Evolutionary conservation across 306 rosid genomes (phyloP), one percentile per base, ranked within the genome.

Genomic region (Cajanus cajan): DNA sequence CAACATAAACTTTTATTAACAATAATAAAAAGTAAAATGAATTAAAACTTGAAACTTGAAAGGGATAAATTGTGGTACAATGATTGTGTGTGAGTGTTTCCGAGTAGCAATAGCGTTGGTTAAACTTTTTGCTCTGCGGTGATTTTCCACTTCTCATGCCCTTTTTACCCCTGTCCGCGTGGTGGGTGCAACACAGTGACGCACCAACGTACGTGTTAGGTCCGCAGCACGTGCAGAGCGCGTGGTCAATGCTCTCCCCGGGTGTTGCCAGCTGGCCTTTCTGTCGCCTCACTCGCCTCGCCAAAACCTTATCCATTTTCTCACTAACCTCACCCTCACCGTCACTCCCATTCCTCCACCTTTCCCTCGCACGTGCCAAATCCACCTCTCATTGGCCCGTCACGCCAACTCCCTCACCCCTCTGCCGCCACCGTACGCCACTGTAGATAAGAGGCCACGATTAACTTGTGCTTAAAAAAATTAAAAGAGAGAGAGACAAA

Each of bases 271-370:
- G 83, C 89, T 86, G 87, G 78, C 85, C 76, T n/a, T n/a, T 13
- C n/a, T 16, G 67, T 79, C 86, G 76, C 69, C 79, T 82, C 82
- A 72, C 80, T 82, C 66, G 68, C 79, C 75, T 82, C n/a, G n/a
- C n/a, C 31, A 28, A n/a, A 76, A 82, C 87, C 85, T 86, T 86
- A 86, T 86, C 87, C 89, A 83, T 1, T 76, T 80, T 54, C 83
- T 47, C 5, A 6, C 8, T 83, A 83, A 41, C 0, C 67, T 76
- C 47, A 83, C 87, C 7, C 14, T 82, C 82, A 82, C 85, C 8
- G 21, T 15, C 64, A 33, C 8, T 0, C 40, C 45, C 11, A 82
- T 82, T 73, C 10, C 45, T 31, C 33, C 36, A 33, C 67, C n/a
- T 4, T 8, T 28, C 58, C 86, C 51, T 11, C 21, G 24, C 76